phyloP scores from a whole-genome alignment of 2,329 filamentous ascomycete species.

The Claviceps digitariae region DNA sequence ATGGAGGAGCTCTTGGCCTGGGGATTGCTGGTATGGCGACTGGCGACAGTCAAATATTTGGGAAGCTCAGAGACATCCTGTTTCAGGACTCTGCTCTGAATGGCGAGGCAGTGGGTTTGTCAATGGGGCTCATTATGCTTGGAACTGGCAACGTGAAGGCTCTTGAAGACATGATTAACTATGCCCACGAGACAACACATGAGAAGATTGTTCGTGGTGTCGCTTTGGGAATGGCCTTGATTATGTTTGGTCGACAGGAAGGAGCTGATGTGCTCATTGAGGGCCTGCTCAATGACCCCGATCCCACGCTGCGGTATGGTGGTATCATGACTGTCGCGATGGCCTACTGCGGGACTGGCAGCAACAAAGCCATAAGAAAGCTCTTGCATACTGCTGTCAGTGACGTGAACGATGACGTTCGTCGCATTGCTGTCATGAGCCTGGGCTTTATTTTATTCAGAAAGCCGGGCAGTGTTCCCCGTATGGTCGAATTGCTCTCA shows the following conservation, averaged over 20 bases:
- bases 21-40: slow-evolving; percentile 98
- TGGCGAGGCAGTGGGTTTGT: slow-evolving; percentile 85
- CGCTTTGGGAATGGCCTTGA: slow-evolving; percentile 90
- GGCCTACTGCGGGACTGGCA: slow-evolving; percentile 92
- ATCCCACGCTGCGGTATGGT: slow-evolving; percentile 86
- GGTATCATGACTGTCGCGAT: slow-evolving; percentile 98
- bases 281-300: slow-evolving; percentile 81
- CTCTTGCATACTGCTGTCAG: slow-evolving; percentile 92
- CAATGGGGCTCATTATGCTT: slow-evolving; percentile 97
- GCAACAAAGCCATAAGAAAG: slow-evolving; percentile 96
- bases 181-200: slow-evolving; percentile 94
- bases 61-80: slow-evolving; percentile 76
- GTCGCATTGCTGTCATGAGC: slow-evolving; percentile 91
- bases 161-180: slow-evolving; percentile 92
- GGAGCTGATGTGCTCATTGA: slow-evolving; percentile 90
- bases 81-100: slow-evolving; percentile 93
- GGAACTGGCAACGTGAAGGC: slow-evolving; percentile 93
- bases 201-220: slow-evolving; percentile 97
- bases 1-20: slow-evolving; percentile 86
- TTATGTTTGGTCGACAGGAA: slow-evolving; percentile 96
- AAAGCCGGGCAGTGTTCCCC: slow-evolving; percentile 90
- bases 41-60: slow-evolving; percentile 78
- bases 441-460: slow-evolving; percentile 97
- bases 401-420: slow-evolving; percentile 95
- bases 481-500: slow-evolving; percentile 95